phyloP scores from a whole-genome alignment of 345 rosid genomes.

The Corymbia maculata region DNA sequence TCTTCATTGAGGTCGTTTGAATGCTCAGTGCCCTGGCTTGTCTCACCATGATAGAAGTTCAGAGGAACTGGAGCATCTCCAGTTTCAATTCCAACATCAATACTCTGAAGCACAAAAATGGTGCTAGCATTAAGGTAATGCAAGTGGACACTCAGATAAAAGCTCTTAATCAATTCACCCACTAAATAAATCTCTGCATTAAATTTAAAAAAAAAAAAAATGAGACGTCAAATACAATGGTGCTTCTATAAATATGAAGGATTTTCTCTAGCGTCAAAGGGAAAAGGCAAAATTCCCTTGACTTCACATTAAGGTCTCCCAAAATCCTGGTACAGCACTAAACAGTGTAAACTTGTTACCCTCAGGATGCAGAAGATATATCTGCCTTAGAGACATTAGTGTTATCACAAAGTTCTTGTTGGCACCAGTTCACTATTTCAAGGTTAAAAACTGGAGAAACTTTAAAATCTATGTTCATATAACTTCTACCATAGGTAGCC shows the following conservation, averaged over 20 bases:
- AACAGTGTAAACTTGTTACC: not conserved
- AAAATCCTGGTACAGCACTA: not conserved
- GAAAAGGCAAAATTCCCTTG: not conserved
- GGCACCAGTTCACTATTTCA: not conserved
- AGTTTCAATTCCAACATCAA: constrained; percentile 14
- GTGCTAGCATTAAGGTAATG: not conserved
- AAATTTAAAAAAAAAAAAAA: not conserved
- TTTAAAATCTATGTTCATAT: not conserved
- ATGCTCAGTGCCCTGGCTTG: constrained; percentile 35
- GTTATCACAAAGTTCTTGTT: not conserved
- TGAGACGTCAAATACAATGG: not conserved
- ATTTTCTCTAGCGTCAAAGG: not conserved
- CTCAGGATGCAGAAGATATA: not conserved
- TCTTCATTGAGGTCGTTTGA: constrained; percentile 27
- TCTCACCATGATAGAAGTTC: constrained; percentile 44
- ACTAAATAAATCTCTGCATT: not conserved
- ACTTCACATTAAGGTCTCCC: not conserved
- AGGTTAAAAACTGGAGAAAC: not conserved
- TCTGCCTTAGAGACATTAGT: not conserved
- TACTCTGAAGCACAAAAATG: constrained; percentile 22
- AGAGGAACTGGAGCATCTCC: constrained; percentile 31
- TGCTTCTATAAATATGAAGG: not conserved
- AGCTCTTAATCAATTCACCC: not conserved
- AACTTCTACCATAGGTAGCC: not conserved
- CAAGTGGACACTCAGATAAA: not conserved